Conservation (phyloP, 2,329 filamentous ascomycete species). For the Trichoderma endophyticum region DNA sequence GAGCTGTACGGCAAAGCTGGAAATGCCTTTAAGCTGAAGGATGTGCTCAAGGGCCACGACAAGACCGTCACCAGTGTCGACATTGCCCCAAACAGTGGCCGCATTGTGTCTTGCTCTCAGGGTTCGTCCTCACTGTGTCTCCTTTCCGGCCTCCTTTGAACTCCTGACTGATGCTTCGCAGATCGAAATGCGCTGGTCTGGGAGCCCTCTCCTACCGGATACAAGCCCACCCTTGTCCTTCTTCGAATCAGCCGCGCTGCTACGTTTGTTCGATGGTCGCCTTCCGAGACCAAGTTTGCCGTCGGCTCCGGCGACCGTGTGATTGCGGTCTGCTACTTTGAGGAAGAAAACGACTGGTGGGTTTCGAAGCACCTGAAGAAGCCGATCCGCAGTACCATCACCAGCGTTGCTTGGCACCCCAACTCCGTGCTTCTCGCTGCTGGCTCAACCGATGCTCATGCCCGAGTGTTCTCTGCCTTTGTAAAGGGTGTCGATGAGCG, state of each 20-base stretch:
- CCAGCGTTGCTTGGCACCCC: constrained; percentile 92
- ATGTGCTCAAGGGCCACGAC: constrained; percentile 94
- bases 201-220: constrained; percentile 88
- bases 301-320: constrained; percentile 94
- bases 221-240: constrained; percentile 95
- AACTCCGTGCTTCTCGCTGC: constrained; percentile 94
- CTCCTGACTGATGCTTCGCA: constrained; percentile 34
- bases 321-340: constrained; percentile 97
- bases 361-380: constrained; percentile 99
- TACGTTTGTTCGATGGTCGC: constrained; percentile 96
- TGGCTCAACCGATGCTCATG: constrained; percentile 95
- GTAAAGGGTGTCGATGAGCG: constrained; percentile 90
- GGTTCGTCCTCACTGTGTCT: constrained; percentile 48
- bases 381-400: constrained; percentile 95
- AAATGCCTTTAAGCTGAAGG: constrained; percentile 75
- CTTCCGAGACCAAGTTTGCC: constrained; percentile 94
- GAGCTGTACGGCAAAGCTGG: constrained; percentile 79
- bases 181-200: constrained; percentile 98
- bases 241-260: constrained; percentile 96
- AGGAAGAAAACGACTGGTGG: constrained; percentile 99
- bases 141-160: neutral
- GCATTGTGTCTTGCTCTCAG: constrained; percentile 97
- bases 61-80: constrained; percentile 96
- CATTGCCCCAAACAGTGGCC: constrained; percentile 84
- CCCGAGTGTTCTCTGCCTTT: constrained; percentile 89